Evolutionary conservation across 2,329 filamentous ascomycete genomes (phyloP), one percentile per base, ranked within the genome.

Genomic region (Colletotrichum sp.): DNA sequence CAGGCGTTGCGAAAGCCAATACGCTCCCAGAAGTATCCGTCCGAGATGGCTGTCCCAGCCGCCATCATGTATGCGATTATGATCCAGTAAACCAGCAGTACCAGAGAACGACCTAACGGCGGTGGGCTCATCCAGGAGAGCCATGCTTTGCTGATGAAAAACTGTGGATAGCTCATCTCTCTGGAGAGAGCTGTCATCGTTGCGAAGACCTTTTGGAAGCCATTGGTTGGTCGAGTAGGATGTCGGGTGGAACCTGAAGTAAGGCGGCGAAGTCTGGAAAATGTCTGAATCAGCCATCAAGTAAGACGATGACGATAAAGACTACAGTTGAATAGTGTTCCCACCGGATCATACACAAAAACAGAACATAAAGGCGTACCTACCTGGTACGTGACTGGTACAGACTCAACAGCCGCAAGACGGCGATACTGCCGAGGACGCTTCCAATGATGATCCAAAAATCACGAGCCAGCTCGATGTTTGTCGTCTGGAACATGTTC

Each of bases 1-100:
- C 93, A 94, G 26, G 92, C 93, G 78, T 92, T 93, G 69, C 93
- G 91, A 81, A 91, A 94, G 8, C 90, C 93, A 71, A 94, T 90
- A 76, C 92, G 91, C 82, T 94, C 92, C 86, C 88, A 92, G 81
- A 88, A 92, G 78, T 89, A 89, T 55, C 86, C 86, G 77, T 93
- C 91, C 28, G 88, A 80, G 60, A 88, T 78, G 57, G 91, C 82
- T 63, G 87, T 88, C 24, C 85, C 84, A 76, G 86, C 85, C 3
- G 85, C 84, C 87, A 92, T 90, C 86, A 92, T 90, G 82, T 89
- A 91, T 71, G 90, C 84, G 64, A 93, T 84, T 75, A 92, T 84
- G 55, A 88, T 87, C 90, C 91, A 93, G 82, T 93, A 93, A 76
- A 84, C 84, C 16, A 88, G 80, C 3, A 93, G 83, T 28, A 90